Percentiles rank a stretch among this genome's conserved stretches.
Conservation (phyloP, 495 filamentous ascomycete species). For the Aspergillus haitiensis region DNA sequence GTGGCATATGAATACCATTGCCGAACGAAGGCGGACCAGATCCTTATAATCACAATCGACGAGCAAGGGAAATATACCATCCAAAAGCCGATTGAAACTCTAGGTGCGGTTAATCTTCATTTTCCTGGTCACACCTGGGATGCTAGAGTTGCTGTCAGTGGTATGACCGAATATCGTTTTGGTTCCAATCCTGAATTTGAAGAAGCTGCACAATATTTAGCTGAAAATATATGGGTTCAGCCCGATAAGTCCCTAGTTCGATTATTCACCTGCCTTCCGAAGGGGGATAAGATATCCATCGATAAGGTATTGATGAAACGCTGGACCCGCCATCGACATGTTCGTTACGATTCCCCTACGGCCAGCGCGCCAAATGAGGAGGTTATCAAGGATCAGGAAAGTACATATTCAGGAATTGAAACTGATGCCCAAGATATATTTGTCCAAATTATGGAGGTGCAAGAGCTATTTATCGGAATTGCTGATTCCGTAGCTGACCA, state of each 20-base stretch:
- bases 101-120: constrained; percentile 41
- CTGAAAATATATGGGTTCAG: constrained; percentile 35
- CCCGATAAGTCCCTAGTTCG: constrained; percentile 24
- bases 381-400: not conserved
- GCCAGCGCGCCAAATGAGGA: not conserved
- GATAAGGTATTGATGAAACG: constrained; percentile 37
- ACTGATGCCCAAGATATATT: constrained; percentile 25
- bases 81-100: constrained; percentile 13
- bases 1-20: constrained; percentile 57
- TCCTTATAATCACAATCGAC: constrained; percentile 53
- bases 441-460: constrained; percentile 44
- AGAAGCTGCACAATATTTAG: constrained; percentile 28
- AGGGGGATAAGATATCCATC: constrained; percentile 23
- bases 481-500: constrained; percentile 13
- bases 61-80: constrained; percentile 32
- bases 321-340: constrained; percentile 31
- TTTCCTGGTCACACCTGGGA: constrained; percentile 51
- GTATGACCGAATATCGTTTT: constrained; percentile 15
- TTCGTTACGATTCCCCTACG: constrained; percentile 14
- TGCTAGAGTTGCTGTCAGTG: constrained; percentile 34
- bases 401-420: not conserved
- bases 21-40: constrained; percentile 20
- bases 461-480: constrained; percentile 34
- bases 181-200: constrained; percentile 23
- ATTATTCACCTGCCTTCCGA: constrained; percentile 24